A percentile compares a stretch with the other conserved stretches of the same genome.
Conservation (phyloP, 2,329 filamentous ascomycete species). For the Fusarium camptoceras region DNA sequence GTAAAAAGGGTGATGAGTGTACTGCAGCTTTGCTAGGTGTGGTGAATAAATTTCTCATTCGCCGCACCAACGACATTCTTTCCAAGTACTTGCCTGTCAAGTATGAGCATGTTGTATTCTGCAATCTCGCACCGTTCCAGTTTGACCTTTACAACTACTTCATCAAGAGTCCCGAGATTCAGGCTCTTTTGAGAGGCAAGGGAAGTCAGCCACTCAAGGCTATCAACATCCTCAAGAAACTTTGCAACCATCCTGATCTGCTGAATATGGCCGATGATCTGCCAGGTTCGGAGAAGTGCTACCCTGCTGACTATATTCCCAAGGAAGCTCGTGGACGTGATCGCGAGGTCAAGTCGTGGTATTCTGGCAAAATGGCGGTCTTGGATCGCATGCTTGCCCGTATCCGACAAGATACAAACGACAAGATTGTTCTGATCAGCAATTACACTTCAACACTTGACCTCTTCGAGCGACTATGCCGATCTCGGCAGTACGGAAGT, state of each 20-base stretch:
- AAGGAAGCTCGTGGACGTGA: constrained; percentile 90
- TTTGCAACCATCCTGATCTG: constrained; percentile 97
- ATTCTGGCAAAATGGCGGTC: constrained; percentile 98
- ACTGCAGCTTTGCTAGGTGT: constrained; percentile 82
- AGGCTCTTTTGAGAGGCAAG: constrained; percentile 89
- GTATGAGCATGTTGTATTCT: constrained; percentile 99
- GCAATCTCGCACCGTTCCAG: constrained; percentile 93
- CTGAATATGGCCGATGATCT: constrained; percentile 85
- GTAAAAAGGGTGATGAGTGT: constrained; percentile 84
- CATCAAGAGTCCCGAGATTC: constrained; percentile 94
- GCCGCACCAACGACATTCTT: constrained; percentile 95
- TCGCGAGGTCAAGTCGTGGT: constrained; percentile 92
- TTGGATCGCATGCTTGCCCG: constrained; percentile 97
- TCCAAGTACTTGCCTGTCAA: constrained; percentile 98
- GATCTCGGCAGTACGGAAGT: constrained; percentile 83
- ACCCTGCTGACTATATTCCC: constrained; percentile 87
- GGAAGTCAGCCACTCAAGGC: constrained; percentile 96
- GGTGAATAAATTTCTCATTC: constrained; percentile 99
- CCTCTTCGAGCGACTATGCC: constrained; percentile 91
- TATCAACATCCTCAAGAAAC: constrained; percentile 95
- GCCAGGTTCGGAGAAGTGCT: constrained; percentile 84
- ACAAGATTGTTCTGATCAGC: constrained; percentile 99
- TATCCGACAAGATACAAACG: constrained; percentile 94
- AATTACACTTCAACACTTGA: constrained; percentile 98
- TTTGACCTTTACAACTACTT: constrained; percentile 96